These are phyloP conservation scores for Aspergillus oerlinghausenensis DNA, from an alignment of 2,329 filamentous ascomycete species.

Conservation along the genomic window DNA sequence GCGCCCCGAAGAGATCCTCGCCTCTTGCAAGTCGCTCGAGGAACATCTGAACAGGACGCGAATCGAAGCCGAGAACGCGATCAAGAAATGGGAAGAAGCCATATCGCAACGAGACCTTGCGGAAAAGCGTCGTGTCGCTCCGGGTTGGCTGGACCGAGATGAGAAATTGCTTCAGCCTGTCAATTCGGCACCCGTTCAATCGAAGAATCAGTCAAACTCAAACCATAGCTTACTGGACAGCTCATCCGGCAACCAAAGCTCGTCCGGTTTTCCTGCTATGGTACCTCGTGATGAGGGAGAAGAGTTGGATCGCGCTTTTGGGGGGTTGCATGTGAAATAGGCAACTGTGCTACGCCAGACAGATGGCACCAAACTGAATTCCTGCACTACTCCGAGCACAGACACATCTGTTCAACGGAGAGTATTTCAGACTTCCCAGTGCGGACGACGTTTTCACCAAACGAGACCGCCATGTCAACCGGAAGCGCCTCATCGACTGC, in stretches of 20 bases:
- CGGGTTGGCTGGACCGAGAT: conserved; percentile 61
- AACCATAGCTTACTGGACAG: conserved; percentile 35
- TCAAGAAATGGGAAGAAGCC: conserved; percentile 66
- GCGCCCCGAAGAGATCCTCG: conserved; percentile 79
- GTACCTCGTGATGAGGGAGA: conserved; percentile 45
- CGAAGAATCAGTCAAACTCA: conserved; percentile 12
- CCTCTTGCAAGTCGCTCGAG: conserved; percentile 73
- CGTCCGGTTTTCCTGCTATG: conserved; percentile 35
- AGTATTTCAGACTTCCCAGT: no score
- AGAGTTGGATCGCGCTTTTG: conserved; percentile 52
- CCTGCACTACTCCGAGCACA: no score
- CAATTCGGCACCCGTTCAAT: conserved; percentile 13
- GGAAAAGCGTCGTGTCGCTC: conserved; percentile 60
- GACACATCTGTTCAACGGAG: no score
- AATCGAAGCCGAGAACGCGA: conserved; percentile 59
- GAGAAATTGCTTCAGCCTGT: conserved; percentile 56
- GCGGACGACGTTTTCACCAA: no score
- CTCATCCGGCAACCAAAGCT: conserved; percentile 29
- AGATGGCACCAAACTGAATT: neutral
- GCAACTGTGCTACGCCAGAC: conserved; percentile 29
- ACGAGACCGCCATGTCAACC: no score
- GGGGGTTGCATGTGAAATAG: conserved; percentile 44
- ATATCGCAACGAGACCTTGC: conserved; percentile 56
- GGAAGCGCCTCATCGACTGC: no score
- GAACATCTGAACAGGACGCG: conserved; percentile 68